Percentiles rank a stretch among this genome's conserved stretches.
Evolutionary conservation across 2,329 filamentous ascomycete species (phyloP).

Genomic region (Trichoderma hamatum): DNA sequence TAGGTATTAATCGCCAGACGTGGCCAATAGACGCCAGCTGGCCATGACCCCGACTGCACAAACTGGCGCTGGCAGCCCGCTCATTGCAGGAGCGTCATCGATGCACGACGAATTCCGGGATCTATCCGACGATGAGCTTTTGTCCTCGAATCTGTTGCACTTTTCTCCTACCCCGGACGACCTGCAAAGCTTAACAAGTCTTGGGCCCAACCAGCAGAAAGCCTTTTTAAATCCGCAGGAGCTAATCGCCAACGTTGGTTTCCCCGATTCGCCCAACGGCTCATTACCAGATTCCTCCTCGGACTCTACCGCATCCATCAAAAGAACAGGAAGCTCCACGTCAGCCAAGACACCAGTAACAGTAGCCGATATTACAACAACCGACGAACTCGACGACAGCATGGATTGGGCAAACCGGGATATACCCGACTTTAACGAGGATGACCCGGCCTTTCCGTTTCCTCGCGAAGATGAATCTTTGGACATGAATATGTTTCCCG

Average conservation of each 20-base stretch:
- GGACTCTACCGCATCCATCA: slow-evolving; percentile 54
- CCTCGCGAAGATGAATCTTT: slow-evolving; percentile 33
- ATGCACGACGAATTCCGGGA: slow-evolving; percentile 45
- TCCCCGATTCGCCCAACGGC: slow-evolving; percentile 47
- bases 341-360: slow-evolving; percentile 49
- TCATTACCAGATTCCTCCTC: slow-evolving; percentile 55
- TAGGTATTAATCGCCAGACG: slow-evolving; percentile 29
- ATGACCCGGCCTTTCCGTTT: slow-evolving; percentile 44
- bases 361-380: slow-evolving; percentile 50
- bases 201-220: slow-evolving; percentile 39
- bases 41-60: slow-evolving; percentile 43
- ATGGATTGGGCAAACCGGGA: slow-evolving; percentile 48
- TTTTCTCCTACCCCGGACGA: slow-evolving; percentile 45
- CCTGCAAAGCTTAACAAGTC: slow-evolving; percentile 40
- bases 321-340: slow-evolving; percentile 50
- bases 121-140: slow-evolving; percentile 44
- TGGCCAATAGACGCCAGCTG: slow-evolving; percentile 26
- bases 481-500: slow-evolving; percentile 38
- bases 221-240: slow-evolving; percentile 41
- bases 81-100: slow-evolving; percentile 43
- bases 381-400: slow-evolving; percentile 44
- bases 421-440: slow-evolving; percentile 43
- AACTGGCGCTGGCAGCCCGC: slow-evolving; percentile 42
- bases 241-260: slow-evolving; percentile 42
- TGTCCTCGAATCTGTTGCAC: slow-evolving; percentile 40